These are phyloP conservation scores for Uronychia binucleata DNA, from an alignment of 73 alveolate species.

Conservation along the genomic window DNA sequence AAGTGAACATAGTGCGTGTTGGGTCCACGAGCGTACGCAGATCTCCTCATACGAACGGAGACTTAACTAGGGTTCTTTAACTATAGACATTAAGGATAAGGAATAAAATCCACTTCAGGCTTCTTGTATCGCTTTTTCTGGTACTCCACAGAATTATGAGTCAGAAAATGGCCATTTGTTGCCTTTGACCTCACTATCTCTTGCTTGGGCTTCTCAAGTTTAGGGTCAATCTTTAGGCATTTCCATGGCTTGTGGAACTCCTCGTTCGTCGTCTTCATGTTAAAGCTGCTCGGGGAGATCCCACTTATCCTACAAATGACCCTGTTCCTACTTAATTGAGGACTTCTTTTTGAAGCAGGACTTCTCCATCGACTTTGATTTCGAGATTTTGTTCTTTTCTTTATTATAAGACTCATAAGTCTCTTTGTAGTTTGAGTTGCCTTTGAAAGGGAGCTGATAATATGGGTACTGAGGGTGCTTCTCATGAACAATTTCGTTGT, in stretches of 20 bases:
- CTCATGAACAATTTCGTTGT: conserved; percentile 39
- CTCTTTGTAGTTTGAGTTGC: conserved; percentile 39
- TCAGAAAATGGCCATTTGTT: conserved; percentile 39
- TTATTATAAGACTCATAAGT: background rate
- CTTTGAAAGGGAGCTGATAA: conserved; percentile 63
- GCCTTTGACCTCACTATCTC: background rate
- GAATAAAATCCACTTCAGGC: conserved; percentile 53
- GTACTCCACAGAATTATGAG: conserved; percentile 39
- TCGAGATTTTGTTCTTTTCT: background rate
- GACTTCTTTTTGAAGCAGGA: background rate
- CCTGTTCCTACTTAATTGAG: background rate
- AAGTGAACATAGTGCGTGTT: background rate
- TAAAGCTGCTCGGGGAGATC: background rate
- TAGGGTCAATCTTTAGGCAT: background rate
- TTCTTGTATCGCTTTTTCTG: conserved; percentile 25
- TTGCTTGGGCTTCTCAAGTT: background rate
- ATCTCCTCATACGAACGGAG: background rate
- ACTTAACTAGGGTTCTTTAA: background rate
- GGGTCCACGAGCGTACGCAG: background rate
- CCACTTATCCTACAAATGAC: background rate
- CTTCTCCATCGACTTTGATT: background rate
- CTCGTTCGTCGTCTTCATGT: background rate
- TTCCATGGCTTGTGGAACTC: background rate
- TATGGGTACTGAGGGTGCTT: conserved; percentile 59
- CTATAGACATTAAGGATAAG: conserved; percentile 26